Evolutionary conservation across 257 asterid genomes (phyloP).

Genomic region (Forsythia viridissima): DNA sequence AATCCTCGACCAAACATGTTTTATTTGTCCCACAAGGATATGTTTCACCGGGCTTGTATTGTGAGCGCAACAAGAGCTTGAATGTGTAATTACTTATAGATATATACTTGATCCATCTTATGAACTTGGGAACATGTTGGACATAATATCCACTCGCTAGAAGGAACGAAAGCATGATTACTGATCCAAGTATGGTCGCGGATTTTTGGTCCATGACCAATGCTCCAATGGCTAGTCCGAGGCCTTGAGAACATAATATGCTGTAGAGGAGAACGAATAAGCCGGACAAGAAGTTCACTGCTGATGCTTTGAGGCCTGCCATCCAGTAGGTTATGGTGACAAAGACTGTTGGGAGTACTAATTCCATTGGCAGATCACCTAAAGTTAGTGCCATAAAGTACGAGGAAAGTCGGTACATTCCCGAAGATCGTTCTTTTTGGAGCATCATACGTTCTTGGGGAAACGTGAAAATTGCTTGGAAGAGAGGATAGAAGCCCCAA

Average conservation of each 20-base stretch:
- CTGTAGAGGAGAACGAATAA: slow-evolving; percentile 32
- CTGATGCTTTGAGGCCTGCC: slow-evolving; percentile 45
- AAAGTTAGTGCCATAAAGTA: slow-evolving; percentile 51
- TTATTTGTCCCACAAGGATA: slow-evolving; percentile 36
- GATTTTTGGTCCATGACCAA: slow-evolving; percentile 42
- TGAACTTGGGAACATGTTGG: slow-evolving; percentile 45
- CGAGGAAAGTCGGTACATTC: slow-evolving; percentile 62
- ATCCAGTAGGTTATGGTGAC: slow-evolving; percentile 52
- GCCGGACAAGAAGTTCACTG: slow-evolving; percentile 32
- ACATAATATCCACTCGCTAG: slow-evolving; percentile 57
- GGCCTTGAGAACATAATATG: slow-evolving; percentile 52
- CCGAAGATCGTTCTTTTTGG: slow-evolving; percentile 57
- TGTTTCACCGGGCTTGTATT: slow-evolving; percentile 39
- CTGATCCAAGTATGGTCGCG: slow-evolving; percentile 47
- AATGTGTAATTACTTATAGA: slow-evolving; percentile 44
- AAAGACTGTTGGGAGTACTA: slow-evolving; percentile 51
- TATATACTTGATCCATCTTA: slow-evolving; percentile 52
- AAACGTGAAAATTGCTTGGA: slow-evolving; percentile 57
- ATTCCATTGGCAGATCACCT: slow-evolving; percentile 58
- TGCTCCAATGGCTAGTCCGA: slow-evolving; percentile 68
- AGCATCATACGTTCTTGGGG: slow-evolving; percentile 56
- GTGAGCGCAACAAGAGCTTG: slow-evolving; percentile 49
- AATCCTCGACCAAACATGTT: slow-evolving; percentile 50
- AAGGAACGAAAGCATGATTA: slow-evolving; percentile 38
- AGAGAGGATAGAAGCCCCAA: slow-evolving; percentile 59